phyloP scores from a whole-genome alignment of 2,329 filamentous ascomycete species.

The Aciculosporium take region DNA sequence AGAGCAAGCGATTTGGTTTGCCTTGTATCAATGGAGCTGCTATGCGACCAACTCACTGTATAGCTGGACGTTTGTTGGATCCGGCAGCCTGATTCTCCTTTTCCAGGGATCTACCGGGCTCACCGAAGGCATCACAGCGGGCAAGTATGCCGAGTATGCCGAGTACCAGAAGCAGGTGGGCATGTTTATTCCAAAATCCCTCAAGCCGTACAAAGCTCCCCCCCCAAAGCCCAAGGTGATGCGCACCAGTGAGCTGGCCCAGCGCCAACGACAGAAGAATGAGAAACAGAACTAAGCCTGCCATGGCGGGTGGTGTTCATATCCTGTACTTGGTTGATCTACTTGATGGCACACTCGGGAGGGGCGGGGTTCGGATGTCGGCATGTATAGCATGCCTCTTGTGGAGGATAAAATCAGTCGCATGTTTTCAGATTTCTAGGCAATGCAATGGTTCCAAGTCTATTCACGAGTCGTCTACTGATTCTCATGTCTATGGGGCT shows the following conservation, averaged over 20 bases:
- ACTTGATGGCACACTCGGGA: background rate
- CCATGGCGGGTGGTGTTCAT: background rate
- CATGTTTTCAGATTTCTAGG: background rate
- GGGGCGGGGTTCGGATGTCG: background rate
- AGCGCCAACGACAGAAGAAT: constrained; percentile 27
- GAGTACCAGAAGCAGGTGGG: constrained; percentile 73
- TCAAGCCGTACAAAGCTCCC: constrained; percentile 29
- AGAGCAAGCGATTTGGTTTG: constrained; percentile 82
- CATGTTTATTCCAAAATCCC: constrained; percentile 58
- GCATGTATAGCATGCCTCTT: background rate
- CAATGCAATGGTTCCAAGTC: background rate
- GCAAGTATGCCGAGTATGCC: constrained; percentile 80
- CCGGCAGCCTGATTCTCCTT: constrained; percentile 55
- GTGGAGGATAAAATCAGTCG: background rate
- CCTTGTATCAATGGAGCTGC: constrained; percentile 79
- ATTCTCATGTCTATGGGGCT: background rate
- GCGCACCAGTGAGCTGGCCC: constrained; percentile 35
- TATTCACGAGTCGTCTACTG: background rate
- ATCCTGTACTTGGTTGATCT: background rate
- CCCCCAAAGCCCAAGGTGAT: constrained; percentile 29
- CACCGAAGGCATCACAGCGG: constrained; percentile 65
- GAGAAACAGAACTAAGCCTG: constrained; percentile 20
- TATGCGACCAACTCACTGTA: constrained; percentile 54
- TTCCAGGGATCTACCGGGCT: constrained; percentile 85
- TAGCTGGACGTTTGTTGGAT: constrained; percentile 67